A percentile compares a stretch with the other conserved stretches of the same genome.
Conservation (phyloP, 1,284 basidiomycete genomes). For the Gymnopus androsaceus region DNA sequence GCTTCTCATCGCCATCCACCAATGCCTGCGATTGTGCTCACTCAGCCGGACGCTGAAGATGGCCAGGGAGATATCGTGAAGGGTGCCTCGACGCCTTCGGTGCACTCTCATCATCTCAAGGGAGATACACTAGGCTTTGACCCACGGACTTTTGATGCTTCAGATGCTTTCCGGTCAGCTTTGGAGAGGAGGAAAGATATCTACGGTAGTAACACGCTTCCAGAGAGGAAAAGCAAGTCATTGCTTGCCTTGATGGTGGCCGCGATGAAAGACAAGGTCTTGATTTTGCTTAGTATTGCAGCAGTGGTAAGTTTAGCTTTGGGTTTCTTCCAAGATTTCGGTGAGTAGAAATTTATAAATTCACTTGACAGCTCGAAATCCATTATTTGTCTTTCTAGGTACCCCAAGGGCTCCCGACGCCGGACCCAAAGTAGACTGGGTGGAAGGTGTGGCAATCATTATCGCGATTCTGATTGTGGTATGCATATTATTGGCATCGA, state of each 20-base stretch:
- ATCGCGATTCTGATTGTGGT: conserved; percentile 86
- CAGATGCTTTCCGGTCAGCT: conserved; percentile 52
- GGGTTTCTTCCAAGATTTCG: conserved; percentile 93
- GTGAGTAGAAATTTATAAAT: conserved; percentile 36
- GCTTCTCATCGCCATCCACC: conserved; percentile 45
- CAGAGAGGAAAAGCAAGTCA: conserved; percentile 76
- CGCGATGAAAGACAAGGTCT: conserved; percentile 93
- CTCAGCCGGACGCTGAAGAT: conserved; percentile 38
- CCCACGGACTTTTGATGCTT: conserved; percentile 23
- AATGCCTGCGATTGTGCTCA: conserved; percentile 42
- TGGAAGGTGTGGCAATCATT: conserved; percentile 97
- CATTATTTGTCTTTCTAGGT: background rate
- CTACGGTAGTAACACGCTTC: conserved; percentile 86
- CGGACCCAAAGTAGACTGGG: conserved; percentile 87
- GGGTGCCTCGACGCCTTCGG: conserved; percentile 4
- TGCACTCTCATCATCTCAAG: background rate
- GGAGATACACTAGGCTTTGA: conserved; percentile 11
- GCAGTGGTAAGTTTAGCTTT: conserved; percentile 93
- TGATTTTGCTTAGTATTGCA: conserved; percentile 88
- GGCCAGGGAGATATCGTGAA: conserved; percentile 13
- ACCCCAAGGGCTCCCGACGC: conserved; percentile 49
- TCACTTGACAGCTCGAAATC: background rate
- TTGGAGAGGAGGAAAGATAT: conserved; percentile 70
- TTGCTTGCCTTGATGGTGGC: conserved; percentile 90
- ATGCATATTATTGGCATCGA: conserved; percentile 29